Conservation (phyloP, 495 filamentous ascomycete species). For the Immersiella caudata region DNA sequence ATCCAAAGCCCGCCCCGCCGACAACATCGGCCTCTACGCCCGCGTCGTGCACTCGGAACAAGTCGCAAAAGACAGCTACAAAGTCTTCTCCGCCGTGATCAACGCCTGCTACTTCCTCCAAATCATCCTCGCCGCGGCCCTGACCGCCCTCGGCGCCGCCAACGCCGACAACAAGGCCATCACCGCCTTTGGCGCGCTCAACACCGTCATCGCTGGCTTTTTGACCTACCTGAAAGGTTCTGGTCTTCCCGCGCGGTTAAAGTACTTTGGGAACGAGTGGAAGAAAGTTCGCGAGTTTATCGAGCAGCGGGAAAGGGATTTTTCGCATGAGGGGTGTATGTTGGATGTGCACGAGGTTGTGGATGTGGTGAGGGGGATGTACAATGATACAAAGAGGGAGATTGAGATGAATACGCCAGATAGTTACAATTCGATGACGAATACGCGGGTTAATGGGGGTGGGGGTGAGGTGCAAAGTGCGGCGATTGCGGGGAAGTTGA, state of each 20-base stretch:
- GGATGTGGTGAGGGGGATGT: conserved; percentile 10
- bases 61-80: conserved; percentile 20
- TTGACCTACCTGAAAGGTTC: conserved; percentile 19
- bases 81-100: conserved; percentile 19
- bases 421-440: conserved; percentile 12
- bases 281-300: conserved; percentile 20
- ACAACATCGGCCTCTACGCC: conserved; percentile 22
- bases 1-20: conserved; percentile 9
- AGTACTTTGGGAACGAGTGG: conserved; percentile 20
- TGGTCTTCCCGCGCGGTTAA: not conserved
- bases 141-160: conserved; percentile 16
- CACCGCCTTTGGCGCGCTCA: conserved; percentile 20
- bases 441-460: not conserved
- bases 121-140: conserved; percentile 19
- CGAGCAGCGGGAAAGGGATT: conserved; percentile 19
- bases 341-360: conserved; percentile 17
- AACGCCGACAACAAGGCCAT: conserved; percentile 23
- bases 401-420: conserved; percentile 18
- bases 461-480: not conserved
- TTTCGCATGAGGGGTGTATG: conserved; percentile 11
- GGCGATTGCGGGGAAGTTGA: not conserved
- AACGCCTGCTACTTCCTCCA: conserved; percentile 19
- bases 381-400: conserved; percentile 8
- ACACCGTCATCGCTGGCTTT: conserved; percentile 17
- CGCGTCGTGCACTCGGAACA: conserved; percentile 20